phyloP scores from a whole-genome alignment of 179 eudicot genomes.

The Beta macrorhiza region DNA sequence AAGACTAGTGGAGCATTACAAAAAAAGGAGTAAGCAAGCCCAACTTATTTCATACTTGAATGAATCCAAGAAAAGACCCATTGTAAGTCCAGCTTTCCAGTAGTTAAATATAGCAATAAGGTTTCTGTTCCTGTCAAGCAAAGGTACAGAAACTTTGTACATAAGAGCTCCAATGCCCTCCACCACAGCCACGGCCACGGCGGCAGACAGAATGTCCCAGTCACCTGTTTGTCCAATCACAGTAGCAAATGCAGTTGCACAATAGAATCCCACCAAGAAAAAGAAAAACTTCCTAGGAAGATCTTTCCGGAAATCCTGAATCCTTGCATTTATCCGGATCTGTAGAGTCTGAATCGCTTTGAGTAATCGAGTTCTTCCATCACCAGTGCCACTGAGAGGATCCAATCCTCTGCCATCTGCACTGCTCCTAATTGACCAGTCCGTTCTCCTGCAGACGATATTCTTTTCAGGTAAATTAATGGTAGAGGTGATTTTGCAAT shows the following conservation, averaged over 20 bases:
- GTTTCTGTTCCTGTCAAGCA: conserved; percentile 38
- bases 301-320: conserved; percentile 53
- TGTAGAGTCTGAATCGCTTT: conserved; percentile 48
- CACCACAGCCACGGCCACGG: conserved; percentile 74
- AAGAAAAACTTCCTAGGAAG: conserved; percentile 62
- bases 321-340: conserved; percentile 44
- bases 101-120: conserved; percentile 67
- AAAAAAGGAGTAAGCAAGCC: conserved; percentile 2
- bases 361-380: conserved; percentile 66
- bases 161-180: conserved; percentile 94
- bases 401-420: conserved; percentile 51
- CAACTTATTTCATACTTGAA: conserved; percentile 57
- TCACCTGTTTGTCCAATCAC: conserved; percentile 96
- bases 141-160: conserved; percentile 58
- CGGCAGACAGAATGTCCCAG: conserved; percentile 94
- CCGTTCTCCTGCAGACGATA: conserved; percentile 41
- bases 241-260: conserved; percentile 88
- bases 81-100: conserved; percentile 82
- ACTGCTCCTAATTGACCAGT: conserved; percentile 62
- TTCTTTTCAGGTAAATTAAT: conserved; percentile 2
- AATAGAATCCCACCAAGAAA: conserved; percentile 84
- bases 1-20: not conserved
- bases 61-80: conserved; percentile 92
- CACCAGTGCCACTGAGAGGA: conserved; percentile 41
- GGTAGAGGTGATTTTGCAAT: not conserved